Percentiles rank a stretch among this genome's conserved stretches.
Evolutionary conservation across 1,284 basidiomycete species (phyloP).

Genomic region (Cryptococcus maquisensis): DNA sequence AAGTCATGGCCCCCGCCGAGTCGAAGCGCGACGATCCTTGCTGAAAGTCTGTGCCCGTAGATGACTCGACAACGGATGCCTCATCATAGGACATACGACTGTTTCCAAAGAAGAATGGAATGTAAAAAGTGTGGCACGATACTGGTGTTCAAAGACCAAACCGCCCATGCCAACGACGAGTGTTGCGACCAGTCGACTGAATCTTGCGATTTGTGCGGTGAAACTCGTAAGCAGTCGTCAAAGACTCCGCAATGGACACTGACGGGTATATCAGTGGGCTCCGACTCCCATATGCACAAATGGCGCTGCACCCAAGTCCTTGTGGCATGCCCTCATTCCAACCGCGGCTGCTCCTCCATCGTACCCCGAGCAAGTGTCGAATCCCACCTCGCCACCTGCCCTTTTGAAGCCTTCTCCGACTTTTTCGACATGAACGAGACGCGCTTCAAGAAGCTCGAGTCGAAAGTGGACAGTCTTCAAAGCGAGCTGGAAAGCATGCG

Average conservation of each 20-base stretch:
- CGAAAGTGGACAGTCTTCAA: conserved; percentile 55
- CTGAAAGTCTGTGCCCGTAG: conserved; percentile 17
- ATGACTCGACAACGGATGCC: conserved; percentile 33
- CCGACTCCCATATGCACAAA: conserved; percentile 17
- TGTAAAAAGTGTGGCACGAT: conserved; percentile 30
- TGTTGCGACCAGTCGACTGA: conserved; percentile 4
- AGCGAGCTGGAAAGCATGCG: conserved; percentile 59
- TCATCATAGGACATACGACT: conserved; percentile 42
- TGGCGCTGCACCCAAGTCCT: conserved; percentile 41
- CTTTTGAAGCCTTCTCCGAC: conserved; percentile 61
- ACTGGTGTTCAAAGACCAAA: conserved; percentile 26
- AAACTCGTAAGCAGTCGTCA: conserved; percentile 11
- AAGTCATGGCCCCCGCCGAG: conserved; percentile 34
- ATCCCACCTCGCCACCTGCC: conserved; percentile 55
- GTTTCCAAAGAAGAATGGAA: conserved; percentile 40
- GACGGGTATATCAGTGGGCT: conserved; percentile 9
- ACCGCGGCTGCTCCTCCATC: conserved; percentile 58
- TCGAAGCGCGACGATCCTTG: conserved; percentile 53
- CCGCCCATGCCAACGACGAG: conserved; percentile 7
- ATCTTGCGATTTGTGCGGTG: conserved; percentile 17
- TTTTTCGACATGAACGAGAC: conserved; percentile 57
- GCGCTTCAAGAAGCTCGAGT: conserved; percentile 49
- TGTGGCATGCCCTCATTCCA: conserved; percentile 54
- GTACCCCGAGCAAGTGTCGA: conserved; percentile 52
- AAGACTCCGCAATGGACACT: not conserved